Evolutionary conservation across 176 grass and related monocot genomes (phyloP), one percentile per base, ranked within the genome.

Genomic region (Typha latifolia): DNA sequence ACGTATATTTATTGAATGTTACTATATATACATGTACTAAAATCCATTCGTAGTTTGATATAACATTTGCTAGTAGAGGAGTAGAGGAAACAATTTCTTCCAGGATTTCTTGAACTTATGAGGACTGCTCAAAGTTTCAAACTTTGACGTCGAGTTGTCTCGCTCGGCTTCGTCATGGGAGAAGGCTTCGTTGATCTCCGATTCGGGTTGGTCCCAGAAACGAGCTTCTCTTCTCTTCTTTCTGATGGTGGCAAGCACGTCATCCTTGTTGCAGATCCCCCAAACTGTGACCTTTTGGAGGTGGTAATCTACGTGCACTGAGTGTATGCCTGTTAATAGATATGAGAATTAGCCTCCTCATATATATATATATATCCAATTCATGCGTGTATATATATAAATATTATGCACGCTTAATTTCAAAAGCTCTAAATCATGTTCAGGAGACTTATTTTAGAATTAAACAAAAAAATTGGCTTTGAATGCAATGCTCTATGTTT

Each of bases 211-310:
- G 3, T 76, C 83, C 93, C 88, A 96, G 69, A 89, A 97, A 24
- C 61, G 71, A 24, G 93, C 68, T 22, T 72, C 82, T 2, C 83
- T 80, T 66, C 93, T 80, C 83, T 91, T 97, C 84, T 81, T 86
- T 34, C 83, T 82, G 16, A 97, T 67, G 31, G 93, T 85, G 1
- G 72, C 73, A 61, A 91, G 88, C 66, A 97, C 93, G 66, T 89
- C 88, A 15, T 84, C 65, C 49, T 65, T 67, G 70, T 84, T 86
- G 85, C 88, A 91, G 13, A 96, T 96, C 48, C 93, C 93, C 93
- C 88, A 96, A 11, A 86, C 88, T 12, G 88, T 96, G 66, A 96
- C 93, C 80, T 96, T 96, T 69, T 91, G 88, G 49, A 82, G 67
- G 0, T 88, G 72, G 71, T 92, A 97, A 51, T 96, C 85, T 24